phyloP scores from a whole-genome alignment of 768 basidiomycete species.

The Phlebiopsis flavidoalba region DNA sequence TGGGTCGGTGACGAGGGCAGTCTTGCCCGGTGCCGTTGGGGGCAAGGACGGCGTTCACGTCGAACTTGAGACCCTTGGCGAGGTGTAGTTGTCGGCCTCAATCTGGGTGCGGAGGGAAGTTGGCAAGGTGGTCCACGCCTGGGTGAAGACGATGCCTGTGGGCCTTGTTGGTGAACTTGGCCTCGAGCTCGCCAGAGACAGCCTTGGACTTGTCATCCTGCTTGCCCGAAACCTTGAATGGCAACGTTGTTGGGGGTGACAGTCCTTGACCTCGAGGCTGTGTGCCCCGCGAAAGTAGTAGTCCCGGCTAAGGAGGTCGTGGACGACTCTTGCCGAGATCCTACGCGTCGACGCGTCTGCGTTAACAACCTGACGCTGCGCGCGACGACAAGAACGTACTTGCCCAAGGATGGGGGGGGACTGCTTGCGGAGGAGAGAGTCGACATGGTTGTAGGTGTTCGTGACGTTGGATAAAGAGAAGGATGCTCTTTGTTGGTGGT shows the following conservation, averaged over 20 bases:
- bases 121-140: constrained; percentile 95
- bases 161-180: constrained; percentile 86
- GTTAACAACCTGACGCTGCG: constrained; percentile 1
- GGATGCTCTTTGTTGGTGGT: constrained; percentile 18
- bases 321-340: constrained; percentile 97
- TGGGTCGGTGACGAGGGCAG: constrained; percentile 74
- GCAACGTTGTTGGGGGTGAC: constrained; percentile 82
- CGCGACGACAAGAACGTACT: constrained; percentile 37
- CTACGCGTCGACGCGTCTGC: constrained; percentile 31
- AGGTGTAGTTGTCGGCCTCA: constrained; percentile 97
- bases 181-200: constrained; percentile 92
- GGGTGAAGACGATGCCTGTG: constrained; percentile 92
- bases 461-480: constrained; percentile 25
- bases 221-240: constrained; percentile 88
- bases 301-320: constrained; percentile 91
- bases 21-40: constrained; percentile 87
- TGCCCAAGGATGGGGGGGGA: constrained; percentile 97
- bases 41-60: constrained; percentile 74
- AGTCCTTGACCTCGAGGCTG: constrained; percentile 82
- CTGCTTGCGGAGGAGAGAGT: constrained; percentile 90
- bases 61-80: constrained; percentile 96
- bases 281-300: constrained; percentile 67
- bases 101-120: constrained; percentile 86
- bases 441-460: constrained; percentile 55
- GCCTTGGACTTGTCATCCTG: constrained; percentile 68